A percentile compares a stretch with the other conserved stretches of the same genome.
Evolutionary conservation across 768 basidiomycete genomes (phyloP).

Genomic region (Grammothele lineata): DNA sequence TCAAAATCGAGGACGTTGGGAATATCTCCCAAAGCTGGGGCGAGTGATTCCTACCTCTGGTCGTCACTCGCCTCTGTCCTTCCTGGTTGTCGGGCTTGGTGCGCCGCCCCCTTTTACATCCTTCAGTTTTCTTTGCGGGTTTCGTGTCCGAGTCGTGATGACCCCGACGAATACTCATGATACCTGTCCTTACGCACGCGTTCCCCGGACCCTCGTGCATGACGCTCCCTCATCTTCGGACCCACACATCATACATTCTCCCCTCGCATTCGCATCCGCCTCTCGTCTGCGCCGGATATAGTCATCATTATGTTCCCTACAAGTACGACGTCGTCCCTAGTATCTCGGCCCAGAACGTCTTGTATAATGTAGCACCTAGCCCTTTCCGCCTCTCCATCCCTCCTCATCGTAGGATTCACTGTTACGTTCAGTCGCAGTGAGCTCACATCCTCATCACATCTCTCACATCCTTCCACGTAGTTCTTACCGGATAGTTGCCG

Average conservation of each 20-base stretch:
- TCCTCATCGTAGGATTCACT: not conserved
- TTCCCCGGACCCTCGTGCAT: too few relatives aligned
- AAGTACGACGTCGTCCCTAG: slow-evolving; percentile 1
- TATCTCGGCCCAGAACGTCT: not conserved
- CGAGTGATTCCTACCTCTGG: slow-evolving; percentile 16
- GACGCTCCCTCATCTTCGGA: too few relatives aligned
- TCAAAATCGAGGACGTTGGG: slow-evolving; percentile 28
- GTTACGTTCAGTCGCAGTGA: too few relatives aligned
- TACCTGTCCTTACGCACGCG: too few relatives aligned
- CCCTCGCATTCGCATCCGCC: not conserved
- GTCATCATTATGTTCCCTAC: not conserved
- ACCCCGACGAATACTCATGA: slow-evolving; percentile 6
- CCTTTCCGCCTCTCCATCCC: not conserved
- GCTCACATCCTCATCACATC: too few relatives aligned
- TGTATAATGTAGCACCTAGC: slow-evolving; percentile 6
- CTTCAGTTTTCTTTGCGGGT: not conserved
- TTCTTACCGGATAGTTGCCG: too few relatives aligned
- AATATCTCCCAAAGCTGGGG: slow-evolving; percentile 31
- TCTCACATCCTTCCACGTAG: too few relatives aligned
- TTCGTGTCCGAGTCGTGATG: not conserved
- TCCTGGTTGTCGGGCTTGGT: not conserved
- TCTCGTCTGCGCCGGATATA: slow-evolving; percentile 1
- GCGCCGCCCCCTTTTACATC: not conserved
- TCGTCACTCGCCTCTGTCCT: not conserved
- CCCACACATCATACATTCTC: not conserved